Conservation (phyloP, 768 basidiomycete genomes). For the Lyophyllum atratum region DNA sequence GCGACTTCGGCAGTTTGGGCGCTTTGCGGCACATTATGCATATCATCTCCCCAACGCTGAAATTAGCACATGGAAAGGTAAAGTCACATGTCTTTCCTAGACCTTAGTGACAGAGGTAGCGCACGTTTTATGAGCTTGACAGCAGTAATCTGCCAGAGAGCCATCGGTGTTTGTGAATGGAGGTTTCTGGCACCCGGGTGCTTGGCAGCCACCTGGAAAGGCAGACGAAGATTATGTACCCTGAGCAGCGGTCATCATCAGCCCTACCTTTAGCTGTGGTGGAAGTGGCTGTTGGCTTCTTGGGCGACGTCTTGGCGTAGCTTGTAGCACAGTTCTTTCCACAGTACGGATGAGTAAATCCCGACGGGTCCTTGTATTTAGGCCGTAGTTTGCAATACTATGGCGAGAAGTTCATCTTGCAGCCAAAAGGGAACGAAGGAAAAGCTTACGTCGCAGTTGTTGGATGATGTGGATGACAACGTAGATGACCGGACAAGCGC, state of each 20-base stretch:
- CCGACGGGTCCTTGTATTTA: slow-evolving; percentile 58
- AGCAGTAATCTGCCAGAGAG: slow-evolving; percentile 46
- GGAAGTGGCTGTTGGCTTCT: background rate
- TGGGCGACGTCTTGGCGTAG: background rate
- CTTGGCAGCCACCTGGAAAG: slow-evolving; percentile 46
- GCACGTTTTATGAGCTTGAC: slow-evolving; percentile 53
- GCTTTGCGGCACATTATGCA: slow-evolving; percentile 64
- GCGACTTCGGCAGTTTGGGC: slow-evolving; percentile 54
- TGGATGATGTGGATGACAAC: slow-evolving; percentile 36
- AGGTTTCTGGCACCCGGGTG: slow-evolving; percentile 51
- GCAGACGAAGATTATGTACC: background rate
- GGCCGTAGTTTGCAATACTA: slow-evolving; percentile 64
- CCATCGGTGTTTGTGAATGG: slow-evolving; percentile 42
- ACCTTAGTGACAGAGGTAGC: slow-evolving; percentile 8
- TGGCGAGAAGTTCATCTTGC: background rate
- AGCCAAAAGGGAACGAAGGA: slow-evolving; percentile 5
- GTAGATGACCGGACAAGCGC: slow-evolving; percentile 21
- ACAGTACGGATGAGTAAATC: slow-evolving; percentile 58
- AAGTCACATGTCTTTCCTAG: background rate
- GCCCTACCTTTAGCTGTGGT: background rate
- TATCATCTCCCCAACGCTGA: slow-evolving; percentile 46
- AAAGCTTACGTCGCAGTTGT: slow-evolving; percentile 48
- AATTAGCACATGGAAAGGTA: too few relatives aligned
- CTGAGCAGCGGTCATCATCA: background rate
- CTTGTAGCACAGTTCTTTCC: slow-evolving; percentile 56